Percentiles rank a stretch among this genome's conserved stretches.
These are phyloP conservation scores for Seiridium cupressi DNA, from an alignment of 2,329 filamentous ascomycete genomes.

Conservation along the genomic window DNA sequence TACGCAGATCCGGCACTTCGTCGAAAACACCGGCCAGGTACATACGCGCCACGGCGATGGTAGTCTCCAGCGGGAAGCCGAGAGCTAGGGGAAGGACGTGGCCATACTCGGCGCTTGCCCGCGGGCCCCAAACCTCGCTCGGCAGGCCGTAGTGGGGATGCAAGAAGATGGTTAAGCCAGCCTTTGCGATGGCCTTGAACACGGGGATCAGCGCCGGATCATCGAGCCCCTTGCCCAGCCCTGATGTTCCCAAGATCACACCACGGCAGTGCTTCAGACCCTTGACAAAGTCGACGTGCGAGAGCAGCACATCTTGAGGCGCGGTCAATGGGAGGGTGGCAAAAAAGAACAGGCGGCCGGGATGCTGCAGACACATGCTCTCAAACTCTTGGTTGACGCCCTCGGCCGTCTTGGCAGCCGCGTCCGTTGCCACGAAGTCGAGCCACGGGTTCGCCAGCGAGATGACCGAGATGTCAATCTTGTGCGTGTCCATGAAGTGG, in stretches of 20 bases:
- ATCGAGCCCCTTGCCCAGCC: slow-evolving; percentile 77
- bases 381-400: slow-evolving; percentile 79
- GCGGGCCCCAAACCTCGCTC: slow-evolving; percentile 73
- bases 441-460: slow-evolving; percentile 94
- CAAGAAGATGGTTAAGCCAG: slow-evolving; percentile 70
- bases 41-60: slow-evolving; percentile 86
- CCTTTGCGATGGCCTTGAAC: slow-evolving; percentile 66
- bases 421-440: slow-evolving; percentile 68
- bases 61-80: slow-evolving; percentile 90
- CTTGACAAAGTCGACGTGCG: slow-evolving; percentile 62
- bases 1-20: slow-evolving; percentile 62
- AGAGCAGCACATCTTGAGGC: slow-evolving; percentile 56
- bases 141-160: slow-evolving; percentile 93
- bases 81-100: slow-evolving; percentile 84
- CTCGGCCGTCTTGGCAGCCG: slow-evolving; percentile 62
- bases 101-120: slow-evolving; percentile 68
- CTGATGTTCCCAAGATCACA: slow-evolving; percentile 85
- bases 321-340: slow-evolving; percentile 77
- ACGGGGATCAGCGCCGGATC: slow-evolving; percentile 72
- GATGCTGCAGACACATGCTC: slow-evolving; percentile 63
- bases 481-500: slow-evolving; percentile 82
- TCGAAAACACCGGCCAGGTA: slow-evolving; percentile 85
- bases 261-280: slow-evolving; percentile 69
- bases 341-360: slow-evolving; percentile 77
- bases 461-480: slow-evolving; percentile 79